These are phyloP conservation scores for Pestalotiopsis sp. DNA, from an alignment of 2,329 filamentous ascomycete species.

Conservation along the genomic window DNA sequence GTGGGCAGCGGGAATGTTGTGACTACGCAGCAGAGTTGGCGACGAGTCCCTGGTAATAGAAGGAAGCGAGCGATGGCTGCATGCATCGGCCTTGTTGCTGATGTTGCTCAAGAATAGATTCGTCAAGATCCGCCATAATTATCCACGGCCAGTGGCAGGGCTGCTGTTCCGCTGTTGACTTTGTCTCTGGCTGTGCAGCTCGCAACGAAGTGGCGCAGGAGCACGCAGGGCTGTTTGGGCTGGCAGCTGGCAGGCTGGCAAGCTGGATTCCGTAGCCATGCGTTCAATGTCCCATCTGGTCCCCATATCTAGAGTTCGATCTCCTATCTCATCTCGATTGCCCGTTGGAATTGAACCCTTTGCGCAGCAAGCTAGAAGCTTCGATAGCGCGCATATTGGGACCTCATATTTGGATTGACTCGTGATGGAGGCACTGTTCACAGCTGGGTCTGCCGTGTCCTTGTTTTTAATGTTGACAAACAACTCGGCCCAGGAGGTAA, in stretches of 20 bases:
- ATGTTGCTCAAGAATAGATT: background rate
- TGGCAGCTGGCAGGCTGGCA: background rate
- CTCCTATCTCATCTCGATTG: background rate
- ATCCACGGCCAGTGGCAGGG: background rate
- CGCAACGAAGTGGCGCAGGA: background rate
- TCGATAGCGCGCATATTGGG: background rate
- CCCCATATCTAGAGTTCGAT: background rate
- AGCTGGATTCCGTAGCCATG: no score
- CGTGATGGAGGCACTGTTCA: slow-evolving; percentile 3
- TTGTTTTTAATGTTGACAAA: background rate
- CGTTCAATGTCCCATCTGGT: background rate
- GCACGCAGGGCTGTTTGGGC: background rate
- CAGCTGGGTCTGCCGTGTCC: background rate
- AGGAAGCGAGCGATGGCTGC: background rate
- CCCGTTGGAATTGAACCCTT: background rate
- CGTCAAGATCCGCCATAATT: background rate
- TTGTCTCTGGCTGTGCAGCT: background rate
- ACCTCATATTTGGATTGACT: background rate
- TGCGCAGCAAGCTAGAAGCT: background rate
- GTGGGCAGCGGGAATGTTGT: background rate
- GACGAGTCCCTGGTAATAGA: background rate
- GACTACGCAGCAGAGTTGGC: background rate
- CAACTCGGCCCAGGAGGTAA: background rate
- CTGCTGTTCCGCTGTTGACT: background rate
- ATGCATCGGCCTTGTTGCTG: background rate